phyloP scores from a whole-genome alignment of 2,329 filamentous ascomycete genomes.

The Diaporthe citrichinensis region DNA sequence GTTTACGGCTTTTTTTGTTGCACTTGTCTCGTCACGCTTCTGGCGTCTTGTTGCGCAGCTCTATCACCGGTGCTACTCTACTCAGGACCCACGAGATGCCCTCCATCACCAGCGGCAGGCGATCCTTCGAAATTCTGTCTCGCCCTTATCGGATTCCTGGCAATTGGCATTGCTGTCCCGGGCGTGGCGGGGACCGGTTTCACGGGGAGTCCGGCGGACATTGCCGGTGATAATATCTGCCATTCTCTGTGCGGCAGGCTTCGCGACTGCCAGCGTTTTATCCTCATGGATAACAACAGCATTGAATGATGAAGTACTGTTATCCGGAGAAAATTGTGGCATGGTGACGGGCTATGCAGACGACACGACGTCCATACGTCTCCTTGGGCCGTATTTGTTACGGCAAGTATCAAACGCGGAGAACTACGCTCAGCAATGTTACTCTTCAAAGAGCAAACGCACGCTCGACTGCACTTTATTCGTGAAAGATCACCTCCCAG shows the following conservation, averaged over 20 bases:
- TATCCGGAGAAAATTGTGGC: not conserved
- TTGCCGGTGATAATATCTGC: not conserved
- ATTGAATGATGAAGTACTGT: not conserved
- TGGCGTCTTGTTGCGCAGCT: slow-evolving; percentile 45
- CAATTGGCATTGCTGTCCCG: not conserved
- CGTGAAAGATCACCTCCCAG: slow-evolving; percentile 14
- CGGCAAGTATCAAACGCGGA: not conserved
- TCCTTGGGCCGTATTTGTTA: not conserved
- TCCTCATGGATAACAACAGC: slow-evolving; percentile 6
- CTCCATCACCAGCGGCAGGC: slow-evolving; percentile 48
- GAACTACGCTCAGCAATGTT: slow-evolving; percentile 44
- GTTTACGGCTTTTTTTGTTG: slow-evolving; percentile 52
- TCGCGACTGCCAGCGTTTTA: not conserved
- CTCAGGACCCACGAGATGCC: slow-evolving; percentile 42
- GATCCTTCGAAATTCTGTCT: not conserved
- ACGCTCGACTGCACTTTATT: slow-evolving; percentile 24
- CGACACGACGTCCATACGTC: too few relatives aligned
- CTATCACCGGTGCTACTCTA: slow-evolving; percentile 44
- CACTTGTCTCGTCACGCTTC: slow-evolving; percentile 43
- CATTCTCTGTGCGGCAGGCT: not conserved
- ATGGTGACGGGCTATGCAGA: not conserved
- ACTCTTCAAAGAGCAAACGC: slow-evolving; percentile 4
- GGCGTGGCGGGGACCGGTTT: not conserved
- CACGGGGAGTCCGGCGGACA: not conserved
- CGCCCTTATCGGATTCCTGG: not conserved